Percentiles rank a stretch among this genome's conserved stretches.
Evolutionary conservation across 345 rosid species (phyloP).

Genomic region (Citrus maxima): DNA sequence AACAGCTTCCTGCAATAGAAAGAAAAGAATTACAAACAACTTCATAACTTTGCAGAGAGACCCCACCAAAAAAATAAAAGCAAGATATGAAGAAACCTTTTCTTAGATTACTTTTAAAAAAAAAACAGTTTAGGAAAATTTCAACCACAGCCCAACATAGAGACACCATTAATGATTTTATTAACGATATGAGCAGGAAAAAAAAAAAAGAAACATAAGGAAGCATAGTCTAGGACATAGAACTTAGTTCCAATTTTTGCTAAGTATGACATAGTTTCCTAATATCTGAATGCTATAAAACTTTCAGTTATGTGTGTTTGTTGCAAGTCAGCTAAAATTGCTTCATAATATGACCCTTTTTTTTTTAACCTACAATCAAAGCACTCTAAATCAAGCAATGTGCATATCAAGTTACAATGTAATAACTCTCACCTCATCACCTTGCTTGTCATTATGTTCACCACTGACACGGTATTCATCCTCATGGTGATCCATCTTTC

Average conservation of each 20-base stretch:
- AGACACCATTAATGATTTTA: background rate
- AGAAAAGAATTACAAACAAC: background rate
- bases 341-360: background rate
- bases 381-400: background rate
- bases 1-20: conserved; percentile 63
- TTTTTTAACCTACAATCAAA: background rate
- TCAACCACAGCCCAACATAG: background rate
- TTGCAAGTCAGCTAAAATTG: background rate
- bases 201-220: background rate
- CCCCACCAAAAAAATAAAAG: background rate
- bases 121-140: background rate
- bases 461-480: conserved; percentile 47
- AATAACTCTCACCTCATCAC: conserved; percentile 57
- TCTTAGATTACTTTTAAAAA: background rate
- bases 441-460: conserved; percentile 57
- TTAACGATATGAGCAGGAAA: background rate
- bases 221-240: background rate
- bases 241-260: background rate
- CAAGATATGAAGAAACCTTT: background rate
- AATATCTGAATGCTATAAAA: background rate
- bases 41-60: background rate
- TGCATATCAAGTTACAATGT: background rate
- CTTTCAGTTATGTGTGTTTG: background rate
- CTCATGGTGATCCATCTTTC: conserved; percentile 61
- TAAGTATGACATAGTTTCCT: background rate